Evolutionary conservation across 164 flowering plant genomes (phyloP), one percentile per base, ranked within the genome.

Genomic region (Aristolochia contorta): DNA sequence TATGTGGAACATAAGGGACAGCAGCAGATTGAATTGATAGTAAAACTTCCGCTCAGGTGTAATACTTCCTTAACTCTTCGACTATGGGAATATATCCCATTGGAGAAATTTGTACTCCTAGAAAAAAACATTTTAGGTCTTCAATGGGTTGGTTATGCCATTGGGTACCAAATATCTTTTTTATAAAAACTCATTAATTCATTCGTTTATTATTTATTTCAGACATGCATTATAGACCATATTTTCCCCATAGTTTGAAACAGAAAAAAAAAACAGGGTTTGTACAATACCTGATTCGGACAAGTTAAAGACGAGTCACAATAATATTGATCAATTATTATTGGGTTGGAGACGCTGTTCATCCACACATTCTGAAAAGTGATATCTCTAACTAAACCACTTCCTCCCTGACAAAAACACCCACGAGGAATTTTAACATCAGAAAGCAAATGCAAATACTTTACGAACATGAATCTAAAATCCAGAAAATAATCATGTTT

Each of bases 301-400:
- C 99, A 91, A 47, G 91, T 83, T 12, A 4, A 2, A 13, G 8
- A 54, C 2, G 95, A 80, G 65, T 94, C 99, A 57, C 99, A 94
- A 63, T 94, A 94, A 63, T 81, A 89, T 65, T 94, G 99, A 75
- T 94, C 87, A 37, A 94, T 75, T 58, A 91, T 82, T 55, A 94
- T 84, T 33, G 97, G 95, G 74, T 91, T 75, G 16, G 95, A 83
- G 16, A 89, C 97, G 60, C 86, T 91, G 49, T 80, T 69, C 96
- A 94, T 87, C 73, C 62, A 22, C 27, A 89, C 69, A 67, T 86
- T 81, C 73, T 68, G 65, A 74, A 88, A 93, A 1, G 55, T 56
- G 18, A 93, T 76, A 1, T 77, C 61, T 32, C 70, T 50, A 51
- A 75, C 95, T 77, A 62, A 77, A 54, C 99, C 99, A 54, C 79